These are phyloP conservation scores for Russula sp. DNA, from an alignment of 768 basidiomycete species.

Conservation along the genomic window DNA sequence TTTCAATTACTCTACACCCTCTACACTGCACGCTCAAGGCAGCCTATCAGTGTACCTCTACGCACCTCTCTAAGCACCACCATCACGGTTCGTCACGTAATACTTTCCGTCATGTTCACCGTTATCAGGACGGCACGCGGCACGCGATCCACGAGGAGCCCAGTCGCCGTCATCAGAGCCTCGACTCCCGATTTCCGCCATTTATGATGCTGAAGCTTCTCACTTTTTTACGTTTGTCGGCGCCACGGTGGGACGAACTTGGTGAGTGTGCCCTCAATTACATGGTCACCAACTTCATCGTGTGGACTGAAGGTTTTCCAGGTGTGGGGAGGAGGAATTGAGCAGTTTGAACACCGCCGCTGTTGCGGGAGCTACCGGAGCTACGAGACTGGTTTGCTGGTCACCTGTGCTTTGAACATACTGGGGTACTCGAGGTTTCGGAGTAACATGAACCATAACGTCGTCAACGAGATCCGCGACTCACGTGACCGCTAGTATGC, in stretches of 20 bases:
- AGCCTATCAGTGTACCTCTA: neutral
- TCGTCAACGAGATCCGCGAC: no score
- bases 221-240: slow-evolving; percentile 87
- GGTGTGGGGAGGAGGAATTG: no score
- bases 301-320: no score
- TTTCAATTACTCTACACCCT: neutral
- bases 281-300: no score
- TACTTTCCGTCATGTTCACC: neutral
- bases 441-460: no score
- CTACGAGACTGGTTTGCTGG: no score
- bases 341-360: no score
- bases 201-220: slow-evolving; percentile 76
- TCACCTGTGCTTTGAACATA: no score
- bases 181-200: slow-evolving; percentile 31
- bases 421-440: no score
- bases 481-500: no score
- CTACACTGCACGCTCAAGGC: neutral
- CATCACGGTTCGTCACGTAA: neutral
- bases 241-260: slow-evolving; percentile 93
- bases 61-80: neutral
- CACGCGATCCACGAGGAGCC: neutral
- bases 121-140: neutral
- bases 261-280: slow-evolving; percentile 69
- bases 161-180: neutral
- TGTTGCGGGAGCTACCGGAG: no score